These are phyloP conservation scores for Phyllosticta capitalensis DNA, from an alignment of 2,329 filamentous ascomycete species.

Conservation along the genomic window DNA sequence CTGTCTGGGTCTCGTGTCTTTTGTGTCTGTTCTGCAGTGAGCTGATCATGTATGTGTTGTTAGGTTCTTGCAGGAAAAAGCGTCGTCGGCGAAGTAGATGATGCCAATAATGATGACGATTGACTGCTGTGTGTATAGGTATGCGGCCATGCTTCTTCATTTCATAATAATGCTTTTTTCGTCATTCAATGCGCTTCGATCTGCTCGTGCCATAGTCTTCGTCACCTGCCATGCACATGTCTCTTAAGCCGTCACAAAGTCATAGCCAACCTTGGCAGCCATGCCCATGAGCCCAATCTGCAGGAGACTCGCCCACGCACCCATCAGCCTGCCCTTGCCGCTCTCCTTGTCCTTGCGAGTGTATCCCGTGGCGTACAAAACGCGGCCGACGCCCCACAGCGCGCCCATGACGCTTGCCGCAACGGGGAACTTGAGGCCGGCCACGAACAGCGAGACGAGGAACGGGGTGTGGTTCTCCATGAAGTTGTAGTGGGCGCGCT, in stretches of 20 bases:
- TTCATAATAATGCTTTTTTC: not conserved
- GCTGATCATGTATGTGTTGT: not conserved
- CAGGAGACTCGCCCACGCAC: not conserved
- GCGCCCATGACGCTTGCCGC: constrained; percentile 37
- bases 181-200: no score
- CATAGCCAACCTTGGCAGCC: constrained; percentile 2
- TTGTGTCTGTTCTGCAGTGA: not conserved
- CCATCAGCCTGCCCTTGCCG: constrained; percentile 33
- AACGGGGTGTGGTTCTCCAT: constrained; percentile 48
- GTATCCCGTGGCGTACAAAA: constrained; percentile 41
- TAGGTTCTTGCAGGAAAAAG: not conserved
- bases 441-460: constrained; percentile 43
- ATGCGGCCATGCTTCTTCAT: not conserved
- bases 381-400: constrained; percentile 42
- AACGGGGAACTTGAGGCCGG: constrained; percentile 45
- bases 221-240: not conserved
- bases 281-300: constrained; percentile 3
- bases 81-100: not conserved
- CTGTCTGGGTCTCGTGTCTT: not conserved
- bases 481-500: constrained; percentile 46
- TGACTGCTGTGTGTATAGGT: not conserved
- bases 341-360: constrained; percentile 28
- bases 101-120: not conserved
- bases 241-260: not conserved
- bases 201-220: not conserved